Base-by-base conservation (phyloP, 163 green algal species). In the Trebouxiophyceae sp. region DNA sequence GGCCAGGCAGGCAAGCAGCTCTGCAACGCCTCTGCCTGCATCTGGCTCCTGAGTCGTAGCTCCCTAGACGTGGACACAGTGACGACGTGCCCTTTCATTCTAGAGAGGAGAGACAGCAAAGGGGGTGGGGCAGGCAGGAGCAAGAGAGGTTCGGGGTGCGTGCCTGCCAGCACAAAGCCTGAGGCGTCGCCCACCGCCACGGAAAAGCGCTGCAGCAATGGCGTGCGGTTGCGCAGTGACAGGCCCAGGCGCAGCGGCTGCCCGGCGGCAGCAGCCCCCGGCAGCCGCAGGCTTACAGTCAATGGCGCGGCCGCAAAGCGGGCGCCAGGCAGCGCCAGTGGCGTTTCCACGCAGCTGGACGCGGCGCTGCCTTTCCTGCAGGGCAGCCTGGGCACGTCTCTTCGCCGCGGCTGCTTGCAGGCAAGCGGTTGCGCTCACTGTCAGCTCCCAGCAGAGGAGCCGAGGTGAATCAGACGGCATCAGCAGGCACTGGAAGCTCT, bases 81-180 rank as follows among this genome's bases (percentile, higher is more conserved):
- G n/a, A n/a, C n/a, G n/a, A n/a, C n/a, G n/a, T n/a, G n/a, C n/a
- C n/a, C n/a, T n/a, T n/a, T n/a, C n/a, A n/a, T n/a, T n/a, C n/a
- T n/a, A n/a, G n/a, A n/a, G n/a, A n/a, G n/a, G n/a, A n/a, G n/a
- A n/a, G n/a, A n/a, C n/a, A n/a, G n/a, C n/a, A n/a, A n/a, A n/a
- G n/a, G n/a, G n/a, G n/a, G n/a, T n/a, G n/a, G n/a, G n/a, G n/a
- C n/a, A n/a, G n/a, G n/a, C n/a, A n/a, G n/a, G n/a, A n/a, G n/a
- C n/a, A n/a, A n/a, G n/a, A n/a, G n/a, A n/a, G n/a, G n/a, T n/a
- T n/a, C n/a, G n/a, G n/a, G n/a, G n/a, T n/a, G n/a, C n/a, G n/a
- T n/a, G n/a, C 74, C 74, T 50, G 69, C 67, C 0, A 76, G 33
- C 30, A 80, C 54, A 62, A 74, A 77, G 47, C 74, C 74, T 19